Evolutionary conservation across 768 basidiomycete genomes (phyloP), one percentile per base, ranked within the genome.

Genomic region (Pleurotus pulmonarius): DNA sequence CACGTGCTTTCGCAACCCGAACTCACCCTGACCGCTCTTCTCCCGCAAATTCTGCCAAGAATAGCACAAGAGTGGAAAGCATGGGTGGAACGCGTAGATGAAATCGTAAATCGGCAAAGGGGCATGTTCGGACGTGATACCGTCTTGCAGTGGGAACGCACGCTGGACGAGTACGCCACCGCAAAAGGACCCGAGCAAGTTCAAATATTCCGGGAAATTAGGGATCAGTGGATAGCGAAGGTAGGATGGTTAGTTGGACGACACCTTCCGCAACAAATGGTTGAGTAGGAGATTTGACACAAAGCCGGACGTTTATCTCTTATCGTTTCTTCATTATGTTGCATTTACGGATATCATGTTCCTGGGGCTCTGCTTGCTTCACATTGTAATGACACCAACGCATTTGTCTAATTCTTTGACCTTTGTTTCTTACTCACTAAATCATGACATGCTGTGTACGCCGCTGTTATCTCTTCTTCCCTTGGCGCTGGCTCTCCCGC

Each of bases 51-150:
- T 8, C 74, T 87, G 46, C 81, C 85, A 1, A 85, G 89, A 8
- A 69, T 94, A 24, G 63, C 75, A 6, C 78, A 85, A 51, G 91
- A 94, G 66, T 93, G 92, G 91, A 79, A 73, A 49, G 83, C 83
- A 12, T 94, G 91, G 91, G 75, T 91, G 16, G 76, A 82, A 39
- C 78, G 78, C 46, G 77, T 94, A 26, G 88, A 92, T 61, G 73
- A 80, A 7, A 70, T 82, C 13, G 87, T 90, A 4, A 94, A 93
- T 64, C 74, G 70, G 12, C 76, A 87, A 59, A 88, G 83, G 4
- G 84, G 88, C 4, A 90, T 94, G 90, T 92, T 92, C 66, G 83
- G 88, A 2, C 77, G 75, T 37, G 90, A 92, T 58, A 81, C 79
- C 7, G 89, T 86, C 41, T 70, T 76, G 60, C 73, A 70, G 4